Evolutionary conservation across 441 rosid genomes (phyloP).

Genomic region (Gossypium gossypioides): DNA sequence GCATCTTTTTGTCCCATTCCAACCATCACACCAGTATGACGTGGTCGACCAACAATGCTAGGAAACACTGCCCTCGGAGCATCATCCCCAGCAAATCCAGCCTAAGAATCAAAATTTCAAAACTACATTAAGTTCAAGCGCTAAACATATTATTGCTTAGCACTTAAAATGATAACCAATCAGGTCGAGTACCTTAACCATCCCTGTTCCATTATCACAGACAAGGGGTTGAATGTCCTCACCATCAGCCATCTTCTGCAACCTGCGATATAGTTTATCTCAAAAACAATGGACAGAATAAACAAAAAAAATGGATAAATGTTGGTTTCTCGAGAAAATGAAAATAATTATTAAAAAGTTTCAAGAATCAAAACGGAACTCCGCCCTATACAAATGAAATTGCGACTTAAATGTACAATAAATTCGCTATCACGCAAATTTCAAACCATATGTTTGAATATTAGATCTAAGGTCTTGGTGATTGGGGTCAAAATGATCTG

Average conservation of each 20-base stretch:
- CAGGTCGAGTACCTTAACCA: slow-evolving; percentile 22
- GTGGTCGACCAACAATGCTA: slow-evolving; percentile 31
- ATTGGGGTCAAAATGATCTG: background rate
- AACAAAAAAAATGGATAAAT: background rate
- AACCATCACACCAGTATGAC: slow-evolving; percentile 32
- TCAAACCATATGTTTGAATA: background rate
- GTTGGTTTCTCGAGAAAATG: background rate
- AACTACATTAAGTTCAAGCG: background rate
- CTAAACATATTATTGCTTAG: background rate
- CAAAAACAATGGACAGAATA: background rate
- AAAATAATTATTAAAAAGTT: background rate
- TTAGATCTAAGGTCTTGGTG: background rate
- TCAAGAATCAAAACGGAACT: background rate
- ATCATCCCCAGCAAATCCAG: slow-evolving; percentile 35
- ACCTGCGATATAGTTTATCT: background rate
- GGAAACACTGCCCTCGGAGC: slow-evolving; percentile 34
- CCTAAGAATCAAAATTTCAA: slow-evolving; percentile 8
- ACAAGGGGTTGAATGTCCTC: slow-evolving; percentile 31
- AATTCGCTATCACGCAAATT: background rate
- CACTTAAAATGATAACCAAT: background rate
- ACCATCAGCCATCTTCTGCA: slow-evolving; percentile 24
- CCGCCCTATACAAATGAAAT: background rate
- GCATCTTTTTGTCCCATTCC: slow-evolving; percentile 32
- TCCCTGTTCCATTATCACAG: slow-evolving; percentile 30
- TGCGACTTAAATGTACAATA: slow-evolving; percentile 1